These are phyloP conservation scores for Arthrobotrys pseudoclavata DNA, from an alignment of 2,329 filamentous ascomycete species.

Conservation along the genomic window DNA sequence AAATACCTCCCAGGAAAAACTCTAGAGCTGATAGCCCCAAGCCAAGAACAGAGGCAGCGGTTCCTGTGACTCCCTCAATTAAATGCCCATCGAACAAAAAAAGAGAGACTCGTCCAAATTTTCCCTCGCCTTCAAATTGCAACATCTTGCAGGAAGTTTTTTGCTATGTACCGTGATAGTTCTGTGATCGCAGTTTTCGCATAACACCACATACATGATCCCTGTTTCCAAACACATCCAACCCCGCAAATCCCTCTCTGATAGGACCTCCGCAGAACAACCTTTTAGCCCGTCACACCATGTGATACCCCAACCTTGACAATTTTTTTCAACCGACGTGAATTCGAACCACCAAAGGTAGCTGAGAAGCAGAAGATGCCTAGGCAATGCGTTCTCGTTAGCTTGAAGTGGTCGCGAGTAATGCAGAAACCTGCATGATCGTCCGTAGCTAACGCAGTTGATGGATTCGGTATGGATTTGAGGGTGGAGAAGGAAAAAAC, in stretches of 20 bases:
- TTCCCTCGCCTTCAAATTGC: neutral
- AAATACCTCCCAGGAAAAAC: neutral
- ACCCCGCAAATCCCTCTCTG: conserved; percentile 55
- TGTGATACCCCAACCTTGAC: conserved; percentile 52
- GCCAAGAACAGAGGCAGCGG: conserved; percentile 29
- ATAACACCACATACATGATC: conserved; percentile 32
- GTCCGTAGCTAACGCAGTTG: conserved; percentile 1
- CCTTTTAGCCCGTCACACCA: conserved; percentile 43
- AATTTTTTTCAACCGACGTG: conserved; percentile 18
- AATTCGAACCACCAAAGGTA: conserved; percentile 2
- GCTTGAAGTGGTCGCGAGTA: neutral
- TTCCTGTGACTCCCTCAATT: conserved; percentile 23
- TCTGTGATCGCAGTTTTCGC: conserved; percentile 37
- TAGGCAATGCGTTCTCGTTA: conserved; percentile 12
- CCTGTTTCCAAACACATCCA: conserved; percentile 35
- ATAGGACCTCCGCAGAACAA: conserved; percentile 36
- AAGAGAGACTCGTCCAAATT: neutral
- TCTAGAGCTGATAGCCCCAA: neutral
- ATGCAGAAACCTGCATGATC: conserved; percentile 46
- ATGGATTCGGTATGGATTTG: conserved; percentile 30
- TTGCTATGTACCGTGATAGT: conserved; percentile 41
- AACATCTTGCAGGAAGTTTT: conserved; percentile 5
- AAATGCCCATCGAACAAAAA: conserved; percentile 12
- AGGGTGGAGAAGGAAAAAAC: neutral
- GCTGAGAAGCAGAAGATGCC: neutral